Conservation (phyloP, 352 stramenopile species). For the Globisporangium spiculum region DNA sequence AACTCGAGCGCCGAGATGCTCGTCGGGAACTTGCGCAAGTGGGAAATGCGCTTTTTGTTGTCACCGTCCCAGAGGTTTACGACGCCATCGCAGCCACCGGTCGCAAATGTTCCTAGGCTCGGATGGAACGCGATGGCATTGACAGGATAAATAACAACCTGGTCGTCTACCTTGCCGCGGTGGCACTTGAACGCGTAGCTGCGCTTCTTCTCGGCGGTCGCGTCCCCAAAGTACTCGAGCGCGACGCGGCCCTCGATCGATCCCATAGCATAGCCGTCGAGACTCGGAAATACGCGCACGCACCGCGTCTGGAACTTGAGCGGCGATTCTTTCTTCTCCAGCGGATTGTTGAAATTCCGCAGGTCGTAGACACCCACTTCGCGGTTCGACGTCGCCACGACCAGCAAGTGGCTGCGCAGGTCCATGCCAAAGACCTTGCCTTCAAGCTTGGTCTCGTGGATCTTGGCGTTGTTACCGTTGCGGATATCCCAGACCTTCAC, state of each 20-base stretch:
- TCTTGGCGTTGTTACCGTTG: slow-evolving; percentile 44
- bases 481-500: slow-evolving; percentile 69
- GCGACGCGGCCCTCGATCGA: slow-evolving; percentile 96
- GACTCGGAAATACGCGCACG: slow-evolving; percentile 65
- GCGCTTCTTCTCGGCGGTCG: slow-evolving; percentile 36
- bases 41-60: slow-evolving; percentile 94
- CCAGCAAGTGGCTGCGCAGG: slow-evolving; percentile 49
- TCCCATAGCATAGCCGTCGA: slow-evolving; percentile 87
- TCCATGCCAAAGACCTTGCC: slow-evolving; percentile 78
- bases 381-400: slow-evolving; percentile 51
- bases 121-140: slow-evolving; percentile 97
- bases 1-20: slow-evolving; percentile 94
- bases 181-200: slow-evolving; percentile 99
- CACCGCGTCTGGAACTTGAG: slow-evolving; percentile 93
- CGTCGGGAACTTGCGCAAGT: slow-evolving; percentile 81
- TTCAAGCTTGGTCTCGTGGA: slow-evolving; percentile 38
- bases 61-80: slow-evolving; percentile 93
- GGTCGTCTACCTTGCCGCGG: slow-evolving; percentile 80
- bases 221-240: slow-evolving; percentile 93
- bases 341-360: slow-evolving; percentile 58
- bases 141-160: slow-evolving; percentile 92
- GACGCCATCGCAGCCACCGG: slow-evolving; percentile 92
- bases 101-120: slow-evolving; percentile 92
- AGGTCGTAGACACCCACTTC: slow-evolving; percentile 82
- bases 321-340: slow-evolving; percentile 71